Evolutionary conservation across 1,284 basidiomycete species (phyloP).

Genomic region (Irpex sp.): DNA sequence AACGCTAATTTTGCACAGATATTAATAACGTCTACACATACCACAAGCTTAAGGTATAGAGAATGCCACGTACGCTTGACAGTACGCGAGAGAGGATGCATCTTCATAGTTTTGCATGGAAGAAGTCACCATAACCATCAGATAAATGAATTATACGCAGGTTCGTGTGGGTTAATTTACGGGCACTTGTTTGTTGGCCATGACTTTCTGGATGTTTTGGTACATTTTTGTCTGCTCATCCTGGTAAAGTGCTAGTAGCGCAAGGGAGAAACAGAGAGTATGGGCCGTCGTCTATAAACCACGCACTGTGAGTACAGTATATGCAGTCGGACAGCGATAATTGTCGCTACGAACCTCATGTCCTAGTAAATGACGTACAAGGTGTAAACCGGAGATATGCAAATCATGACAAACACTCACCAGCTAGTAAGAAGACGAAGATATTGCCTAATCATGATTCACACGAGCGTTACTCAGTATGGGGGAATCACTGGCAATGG

Average conservation of each 20-base stretch:
- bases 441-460: conserved; percentile 44
- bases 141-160: background rate
- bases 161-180: conserved; percentile 26
- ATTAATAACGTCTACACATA: background rate
- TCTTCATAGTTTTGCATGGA: conserved; percentile 46
- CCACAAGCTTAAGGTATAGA: background rate
- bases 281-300: conserved; percentile 39
- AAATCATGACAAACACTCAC: conserved; percentile 20
- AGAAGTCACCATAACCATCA: background rate
- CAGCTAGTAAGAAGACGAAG: conserved; percentile 40
- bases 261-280: conserved; percentile 53
- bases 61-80: conserved; percentile 34
- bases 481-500: background rate
- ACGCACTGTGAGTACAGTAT: too few relatives aligned
- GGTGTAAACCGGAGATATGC: too few relatives aligned
- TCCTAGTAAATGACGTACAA: background rate
- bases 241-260: conserved; percentile 44
- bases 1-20: conserved; percentile 29
- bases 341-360: conserved; percentile 34
- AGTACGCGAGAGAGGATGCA: conserved; percentile 41
- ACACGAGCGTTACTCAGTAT: background rate
- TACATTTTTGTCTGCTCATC: conserved; percentile 56
- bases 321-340: background rate
- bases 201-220: conserved; percentile 41
- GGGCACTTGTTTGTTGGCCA: conserved; percentile 36